Evolutionary conservation across 1,284 basidiomycete genomes (phyloP).

Genomic region (Fistulinella cinereoalba): DNA sequence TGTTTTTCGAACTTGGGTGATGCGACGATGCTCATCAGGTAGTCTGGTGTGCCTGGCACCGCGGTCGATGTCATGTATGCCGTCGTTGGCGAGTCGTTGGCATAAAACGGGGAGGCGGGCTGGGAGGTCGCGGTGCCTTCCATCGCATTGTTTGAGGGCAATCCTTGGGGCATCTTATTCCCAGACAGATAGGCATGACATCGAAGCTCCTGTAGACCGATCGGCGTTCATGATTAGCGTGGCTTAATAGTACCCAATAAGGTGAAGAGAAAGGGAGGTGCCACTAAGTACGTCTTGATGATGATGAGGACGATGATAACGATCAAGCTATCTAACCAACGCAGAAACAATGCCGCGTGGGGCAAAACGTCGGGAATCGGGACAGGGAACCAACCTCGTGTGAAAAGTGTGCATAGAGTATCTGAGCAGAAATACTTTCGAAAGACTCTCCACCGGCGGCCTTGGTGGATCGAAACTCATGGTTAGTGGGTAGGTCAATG

Average conservation of each 20-base stretch:
- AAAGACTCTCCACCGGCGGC: slow-evolving; percentile 15
- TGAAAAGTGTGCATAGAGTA: slow-evolving; percentile 33
- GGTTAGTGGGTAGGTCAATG: slow-evolving; percentile 27
- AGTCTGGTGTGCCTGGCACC: slow-evolving; percentile 21
- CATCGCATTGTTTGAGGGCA: slow-evolving; percentile 1
- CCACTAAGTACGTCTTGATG: too few species aligned
- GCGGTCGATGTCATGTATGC: slow-evolving; percentile 18
- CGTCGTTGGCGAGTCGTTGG: slow-evolving; percentile 23
- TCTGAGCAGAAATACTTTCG: slow-evolving; percentile 35
- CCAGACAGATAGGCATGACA: slow-evolving; percentile 27
- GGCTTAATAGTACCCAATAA: background rate
- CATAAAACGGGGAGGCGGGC: slow-evolving; percentile 19
- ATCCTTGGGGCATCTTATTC: slow-evolving; percentile 16
- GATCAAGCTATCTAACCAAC: too few species aligned
- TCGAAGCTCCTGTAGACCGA: slow-evolving; percentile 32
- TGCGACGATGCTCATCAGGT: slow-evolving; percentile 29
- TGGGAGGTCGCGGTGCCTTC: background rate
- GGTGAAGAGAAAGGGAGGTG: background rate
- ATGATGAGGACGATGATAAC: too few species aligned
- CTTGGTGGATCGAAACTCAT: slow-evolving; percentile 30
- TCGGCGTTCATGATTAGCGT: slow-evolving; percentile 11
- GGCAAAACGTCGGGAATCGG: background rate
- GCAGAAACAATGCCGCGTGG: too few species aligned
- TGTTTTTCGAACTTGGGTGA: slow-evolving; percentile 32
- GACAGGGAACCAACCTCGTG: slow-evolving; percentile 35